Evolutionary conservation across 208 protist genomes (phyloP).

Genomic region (Leishmania braziliensis): DNA sequence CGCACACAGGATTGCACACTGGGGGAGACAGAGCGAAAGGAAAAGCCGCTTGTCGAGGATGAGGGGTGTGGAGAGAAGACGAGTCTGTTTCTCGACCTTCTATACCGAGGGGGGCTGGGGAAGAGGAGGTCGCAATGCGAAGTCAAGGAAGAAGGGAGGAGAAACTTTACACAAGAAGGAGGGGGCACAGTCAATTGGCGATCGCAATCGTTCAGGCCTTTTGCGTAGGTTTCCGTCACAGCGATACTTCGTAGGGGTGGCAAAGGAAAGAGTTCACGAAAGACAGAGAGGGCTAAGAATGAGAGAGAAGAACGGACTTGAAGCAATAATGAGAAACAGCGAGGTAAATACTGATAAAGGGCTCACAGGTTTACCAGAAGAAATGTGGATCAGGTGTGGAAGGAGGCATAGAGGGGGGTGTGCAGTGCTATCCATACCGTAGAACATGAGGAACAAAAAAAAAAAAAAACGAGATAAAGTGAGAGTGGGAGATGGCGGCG

Average conservation of each 20-base stretch:
- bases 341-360: not conserved
- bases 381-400: not conserved
- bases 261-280: not conserved
- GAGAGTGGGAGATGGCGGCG: not conserved
- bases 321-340: not conserved
- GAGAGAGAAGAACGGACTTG: not conserved
- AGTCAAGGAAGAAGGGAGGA: not conserved
- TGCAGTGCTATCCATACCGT: not conserved
- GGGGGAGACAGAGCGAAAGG: not conserved
- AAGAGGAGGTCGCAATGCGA: not conserved
- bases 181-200: not conserved
- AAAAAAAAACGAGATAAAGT: not conserved
- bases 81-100: not conserved
- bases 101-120: not conserved
- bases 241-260: not conserved
- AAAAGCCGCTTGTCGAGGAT: not conserved
- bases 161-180: not conserved
- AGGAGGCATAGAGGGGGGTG: not conserved
- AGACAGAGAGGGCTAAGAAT: slow-evolving; percentile 2
- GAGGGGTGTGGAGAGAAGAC: not conserved
- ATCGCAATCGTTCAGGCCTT: not conserved
- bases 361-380: not conserved
- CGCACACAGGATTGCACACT: not conserved
- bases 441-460: not conserved
- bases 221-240: not conserved